Percentiles rank a stretch among this genome's conserved stretches.
Evolutionary conservation across 2,329 filamentous ascomycete species (phyloP).

Genomic region (Teratosphaeriaceae sp.): DNA sequence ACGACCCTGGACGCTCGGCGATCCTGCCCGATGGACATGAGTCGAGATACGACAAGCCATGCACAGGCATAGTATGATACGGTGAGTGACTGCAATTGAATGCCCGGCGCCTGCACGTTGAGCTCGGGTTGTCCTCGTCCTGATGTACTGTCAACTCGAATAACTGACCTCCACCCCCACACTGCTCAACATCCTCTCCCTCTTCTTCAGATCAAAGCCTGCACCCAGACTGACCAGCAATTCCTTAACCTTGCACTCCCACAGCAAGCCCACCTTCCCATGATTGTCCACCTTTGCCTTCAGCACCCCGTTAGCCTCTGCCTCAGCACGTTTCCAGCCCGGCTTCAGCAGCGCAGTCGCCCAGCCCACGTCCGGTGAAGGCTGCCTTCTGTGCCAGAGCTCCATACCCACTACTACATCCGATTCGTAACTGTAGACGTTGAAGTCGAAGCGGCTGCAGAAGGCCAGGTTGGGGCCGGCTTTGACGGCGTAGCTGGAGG

Average conservation of each 20-base stretch:
- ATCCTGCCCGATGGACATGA: no score
- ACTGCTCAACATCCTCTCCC: conserved; percentile 69
- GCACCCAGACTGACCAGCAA: conserved; percentile 86
- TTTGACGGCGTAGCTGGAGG: conserved; percentile 84
- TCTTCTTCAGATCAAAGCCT: conserved; percentile 69
- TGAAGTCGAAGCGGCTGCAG: conserved; percentile 91
- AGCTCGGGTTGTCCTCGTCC: neutral
- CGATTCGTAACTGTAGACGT: conserved; percentile 97
- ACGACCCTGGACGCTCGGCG: no score
- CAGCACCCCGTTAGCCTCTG: conserved; percentile 75
- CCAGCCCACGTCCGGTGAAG: conserved; percentile 36
- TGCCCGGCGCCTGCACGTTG: no score
- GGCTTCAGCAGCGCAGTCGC: conserved; percentile 36
- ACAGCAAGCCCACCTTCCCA: conserved; percentile 75
- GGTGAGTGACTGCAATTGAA: no score
- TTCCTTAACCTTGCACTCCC: conserved; percentile 91
- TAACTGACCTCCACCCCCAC: conserved; percentile 77
- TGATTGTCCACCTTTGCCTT: conserved; percentile 89
- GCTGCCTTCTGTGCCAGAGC: conserved; percentile 59
- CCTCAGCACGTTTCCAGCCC: conserved; percentile 41
- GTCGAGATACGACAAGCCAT: no score
- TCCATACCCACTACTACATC: conserved; percentile 88
- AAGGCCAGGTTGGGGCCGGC: conserved; percentile 77
- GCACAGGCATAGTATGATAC: no score
- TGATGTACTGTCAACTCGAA: conserved; percentile 39